Base-by-base conservation (phyloP, 2,329 filamentous ascomycete genomes). In the Ceratocystis eucalypticola region DNA sequence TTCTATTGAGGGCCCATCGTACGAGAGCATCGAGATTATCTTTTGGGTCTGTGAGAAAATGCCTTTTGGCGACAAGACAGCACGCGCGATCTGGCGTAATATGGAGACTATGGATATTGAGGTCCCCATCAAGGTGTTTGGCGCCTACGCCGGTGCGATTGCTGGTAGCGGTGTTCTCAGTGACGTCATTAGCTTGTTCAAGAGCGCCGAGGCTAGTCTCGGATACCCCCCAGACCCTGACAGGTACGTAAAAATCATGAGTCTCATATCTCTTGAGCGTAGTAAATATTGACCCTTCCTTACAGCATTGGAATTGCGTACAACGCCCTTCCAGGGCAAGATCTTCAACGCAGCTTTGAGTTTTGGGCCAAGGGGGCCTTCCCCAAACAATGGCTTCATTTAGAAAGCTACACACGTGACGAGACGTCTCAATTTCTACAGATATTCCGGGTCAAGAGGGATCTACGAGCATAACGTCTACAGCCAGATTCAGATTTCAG, bases 1-100 rank as follows among this genome's bases (percentile, higher is more conserved):
- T 66, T 91, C 87, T 0, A 80, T 81, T n/a, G 92, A 97, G 75
- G 94, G 94, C 0, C 94, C 94, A 0, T 88, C 87, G 1, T 91
- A 94, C 71, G 83, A 84, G 68, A 92, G 87, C 69, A 81, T 99
- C 46, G 84, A 87, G 59, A 87, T 94, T 44, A 87, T 91, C 1
- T 90, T 99, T 71, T 86, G 87, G 70, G 84, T 87, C 1, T 93
- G 91, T 73, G 87, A 95, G 73, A 78, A 78, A 68, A 79, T 78
- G 68, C 80, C 82, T 1, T 79, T 79, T 72, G 78, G 87, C 70
- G 79, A 86, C 74, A 78, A 76, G 22, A 80, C 80, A 69, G 84
- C 88, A 50, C 83, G 84, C 22, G 78, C 83, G 61, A 84, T 93
- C 5, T 95, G 89, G 89, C 77, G 78, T 25, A 85, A 84, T 75